Evolutionary conservation across 257 asterid species (phyloP).

Genomic region (Leptodermis oblonga): DNA sequence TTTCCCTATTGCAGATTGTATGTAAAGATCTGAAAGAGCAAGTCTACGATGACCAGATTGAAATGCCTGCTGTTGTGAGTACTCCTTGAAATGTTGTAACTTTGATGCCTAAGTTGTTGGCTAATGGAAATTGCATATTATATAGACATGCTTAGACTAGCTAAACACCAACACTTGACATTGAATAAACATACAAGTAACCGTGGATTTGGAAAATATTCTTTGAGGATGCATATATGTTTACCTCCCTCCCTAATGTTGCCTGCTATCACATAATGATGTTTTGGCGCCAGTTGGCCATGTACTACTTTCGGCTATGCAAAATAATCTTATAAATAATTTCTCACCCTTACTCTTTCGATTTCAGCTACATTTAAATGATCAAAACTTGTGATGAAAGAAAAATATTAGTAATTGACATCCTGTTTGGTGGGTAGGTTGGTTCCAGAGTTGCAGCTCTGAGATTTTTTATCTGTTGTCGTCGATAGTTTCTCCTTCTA

Average conservation of each 20-base stretch:
- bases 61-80: not conserved
- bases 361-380: not conserved
- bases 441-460: not conserved
- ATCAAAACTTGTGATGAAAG: not conserved
- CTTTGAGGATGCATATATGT: too few relatives aligned
- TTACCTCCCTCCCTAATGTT: not conserved
- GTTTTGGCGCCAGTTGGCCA: not conserved
- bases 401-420: too few relatives aligned
- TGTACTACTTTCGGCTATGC: too few relatives aligned
- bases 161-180: not conserved
- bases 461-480: not conserved
- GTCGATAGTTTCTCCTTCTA: too few relatives aligned
- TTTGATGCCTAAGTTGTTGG: not conserved
- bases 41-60: not conserved
- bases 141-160: not conserved
- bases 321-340: too few relatives aligned
- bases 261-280: not conserved
- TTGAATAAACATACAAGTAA: not conserved
- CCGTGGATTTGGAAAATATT: not conserved
- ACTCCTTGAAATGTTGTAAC: not conserved
- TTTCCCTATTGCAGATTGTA: not conserved
- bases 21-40: constrained; percentile 2
- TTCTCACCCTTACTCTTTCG: not conserved
- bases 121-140: not conserved
- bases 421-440: not conserved